Evolutionary conservation across 176 grass and related monocot genomes (phyloP), one percentile per base, ranked within the genome.

Genomic region (Zizania latifolia): DNA sequence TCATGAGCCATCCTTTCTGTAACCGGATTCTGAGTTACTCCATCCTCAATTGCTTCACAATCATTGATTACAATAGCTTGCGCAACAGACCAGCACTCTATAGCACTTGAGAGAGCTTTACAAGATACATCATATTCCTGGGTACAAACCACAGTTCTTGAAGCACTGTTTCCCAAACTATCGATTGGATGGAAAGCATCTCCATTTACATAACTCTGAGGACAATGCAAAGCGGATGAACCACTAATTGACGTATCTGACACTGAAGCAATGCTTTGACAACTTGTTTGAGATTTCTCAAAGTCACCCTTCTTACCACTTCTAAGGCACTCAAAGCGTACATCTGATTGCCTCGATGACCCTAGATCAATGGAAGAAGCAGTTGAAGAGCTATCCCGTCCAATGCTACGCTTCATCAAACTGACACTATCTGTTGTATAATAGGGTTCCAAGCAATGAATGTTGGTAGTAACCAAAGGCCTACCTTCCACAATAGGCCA

Each of bases 331-430:
- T 91, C 87, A 84, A 83, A 63, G 30, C 39, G 59, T 70, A 29
- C 65, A 30, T 79, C 76, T 43, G 84, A 82, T 63, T 86, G 88
- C 71, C 78, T 87, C 68, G 83, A 90, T 72, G 91, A 82, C 10
- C 89, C 84, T 65, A 98, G 79, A 92, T 98, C 95, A 62, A 89
- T 81, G 50, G 95, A 98, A 68, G 90, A 89, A 77, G 81, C 84
- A 83, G 79, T 82, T 65, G 91, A 92, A 83, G 91, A 90, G 70
- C 88, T 86, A 62, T 89, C 80, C 30, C 74, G 26, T 55, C 83
- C 90, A 80, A 81, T 69, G 80, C 90, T 97, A 57, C 71, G 83
- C 63, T 89, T 93, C 84, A 91, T 86, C 73, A 77, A 72, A 85
- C 72, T 91, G 29, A 40, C 71, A 80, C 83, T 77, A 82, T 84